Conservation (phyloP, 768 basidiomycete genomes). For the Fibroporia radiculosa region DNA sequence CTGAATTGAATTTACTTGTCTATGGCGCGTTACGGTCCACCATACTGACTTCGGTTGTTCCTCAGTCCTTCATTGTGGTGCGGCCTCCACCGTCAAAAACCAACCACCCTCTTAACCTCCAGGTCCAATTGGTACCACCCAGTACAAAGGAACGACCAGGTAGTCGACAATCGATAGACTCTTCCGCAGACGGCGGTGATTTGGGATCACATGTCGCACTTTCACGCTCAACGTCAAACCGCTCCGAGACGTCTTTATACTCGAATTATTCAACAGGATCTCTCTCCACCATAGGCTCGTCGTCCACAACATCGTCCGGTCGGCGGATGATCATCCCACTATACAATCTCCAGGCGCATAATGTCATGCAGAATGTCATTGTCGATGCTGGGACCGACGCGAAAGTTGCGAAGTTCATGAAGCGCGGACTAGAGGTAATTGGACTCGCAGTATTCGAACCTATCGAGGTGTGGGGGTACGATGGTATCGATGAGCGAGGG, state of each 20-base stretch:
- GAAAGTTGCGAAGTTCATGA: constrained; percentile 68
- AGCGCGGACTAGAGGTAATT: constrained; percentile 48
- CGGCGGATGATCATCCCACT: constrained; percentile 78
- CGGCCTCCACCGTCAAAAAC: constrained; percentile 79
- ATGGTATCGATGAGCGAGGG: constrained; percentile 24
- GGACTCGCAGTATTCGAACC: constrained; percentile 76
- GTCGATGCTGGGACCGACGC: constrained; percentile 86
- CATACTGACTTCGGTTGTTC: too few relatives aligned
- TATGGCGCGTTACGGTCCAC: too few relatives aligned
- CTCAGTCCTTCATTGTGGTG: constrained; percentile 85
- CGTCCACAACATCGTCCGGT: constrained; percentile 34
- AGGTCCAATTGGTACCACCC: constrained; percentile 85
- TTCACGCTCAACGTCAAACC: constrained; percentile 37
- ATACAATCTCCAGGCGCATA: constrained; percentile 84
- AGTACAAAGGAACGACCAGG: constrained; percentile 33
- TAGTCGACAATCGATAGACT: constrained; percentile 39
- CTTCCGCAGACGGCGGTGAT: constrained; percentile 22
- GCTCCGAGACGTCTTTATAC: constrained; percentile 41
- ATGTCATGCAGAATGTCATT: constrained; percentile 79
- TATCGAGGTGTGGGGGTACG: constrained; percentile 52
- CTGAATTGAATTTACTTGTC: too few relatives aligned
- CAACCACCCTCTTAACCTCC: constrained; percentile 85
- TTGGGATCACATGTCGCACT: constrained; percentile 19
- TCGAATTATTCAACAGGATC: constrained; percentile 39
- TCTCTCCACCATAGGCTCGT: constrained; percentile 18